These are phyloP conservation scores for Fusarium illudens DNA, from an alignment of 2,329 filamentous ascomycete genomes.

Conservation along the genomic window DNA sequence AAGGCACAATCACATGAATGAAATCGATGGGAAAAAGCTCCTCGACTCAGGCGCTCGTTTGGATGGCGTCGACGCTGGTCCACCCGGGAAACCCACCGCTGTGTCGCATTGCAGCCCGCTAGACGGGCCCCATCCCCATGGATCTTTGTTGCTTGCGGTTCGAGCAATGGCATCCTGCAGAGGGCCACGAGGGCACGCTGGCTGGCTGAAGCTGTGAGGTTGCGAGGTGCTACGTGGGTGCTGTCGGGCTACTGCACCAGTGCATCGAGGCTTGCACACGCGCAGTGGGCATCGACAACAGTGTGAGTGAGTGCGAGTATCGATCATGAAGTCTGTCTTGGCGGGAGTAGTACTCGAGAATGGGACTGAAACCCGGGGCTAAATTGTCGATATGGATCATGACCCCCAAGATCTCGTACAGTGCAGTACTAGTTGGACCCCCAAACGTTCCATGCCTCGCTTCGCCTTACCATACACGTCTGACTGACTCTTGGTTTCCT, in stretches of 20 bases:
- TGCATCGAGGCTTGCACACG: background rate
- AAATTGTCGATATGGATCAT: background rate
- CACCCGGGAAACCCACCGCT: constrained; percentile 1
- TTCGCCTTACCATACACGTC: background rate
- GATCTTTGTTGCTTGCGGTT: constrained; percentile 4
- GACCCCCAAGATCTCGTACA: background rate
- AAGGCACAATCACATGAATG: constrained; percentile 11
- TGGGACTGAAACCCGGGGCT: background rate
- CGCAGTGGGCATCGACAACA: background rate
- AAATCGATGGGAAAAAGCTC: background rate
- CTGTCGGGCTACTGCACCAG: constrained; percentile 1
- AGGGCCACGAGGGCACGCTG: constrained; percentile 26
- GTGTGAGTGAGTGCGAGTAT: background rate
- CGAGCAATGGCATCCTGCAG: constrained; percentile 30
- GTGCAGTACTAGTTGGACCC: background rate
- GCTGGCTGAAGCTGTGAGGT: constrained; percentile 16
- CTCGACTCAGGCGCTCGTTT: background rate
- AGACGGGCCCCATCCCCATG: constrained; percentile 1
- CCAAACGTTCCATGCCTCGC: background rate
- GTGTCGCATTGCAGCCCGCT: constrained; percentile 21
- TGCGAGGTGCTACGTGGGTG: constrained; percentile 14
- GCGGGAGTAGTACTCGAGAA: background rate
- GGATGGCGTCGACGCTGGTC: constrained; percentile 2
- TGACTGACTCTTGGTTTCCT: background rate
- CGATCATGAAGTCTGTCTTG: background rate